Evolutionary conservation across 768 basidiomycete genomes (phyloP).

Genomic region (Austroboletus eburneus): DNA sequence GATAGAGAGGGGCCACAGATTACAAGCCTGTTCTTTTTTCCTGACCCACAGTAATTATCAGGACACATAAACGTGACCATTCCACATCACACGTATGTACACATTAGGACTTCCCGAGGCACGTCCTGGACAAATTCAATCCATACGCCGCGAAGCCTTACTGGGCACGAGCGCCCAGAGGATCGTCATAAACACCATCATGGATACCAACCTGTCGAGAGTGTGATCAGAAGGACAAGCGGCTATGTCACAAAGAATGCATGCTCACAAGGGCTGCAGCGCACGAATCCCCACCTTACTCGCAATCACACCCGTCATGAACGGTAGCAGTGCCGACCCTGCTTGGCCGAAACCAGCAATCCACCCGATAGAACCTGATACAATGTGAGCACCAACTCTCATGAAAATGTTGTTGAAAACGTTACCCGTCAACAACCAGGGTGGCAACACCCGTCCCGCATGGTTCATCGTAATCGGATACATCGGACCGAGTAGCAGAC

Average conservation of each 20-base stretch:
- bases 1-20: no score
- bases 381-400: no score
- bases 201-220: conserved; percentile 28
- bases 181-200: conserved; percentile 40
- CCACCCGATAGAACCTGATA: conserved; percentile 57
- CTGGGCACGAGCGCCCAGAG: conserved; percentile 41
- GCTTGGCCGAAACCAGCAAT: conserved; percentile 67
- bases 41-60: no score
- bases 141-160: conserved; percentile 19
- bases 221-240: no score
- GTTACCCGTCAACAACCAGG: conserved; percentile 55
- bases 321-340: conserved; percentile 68
- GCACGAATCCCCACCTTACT: conserved; percentile 48
- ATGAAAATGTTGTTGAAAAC: no score
- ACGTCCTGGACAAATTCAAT: no score
- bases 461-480: conserved; percentile 66
- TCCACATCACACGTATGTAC: no score
- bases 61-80: no score
- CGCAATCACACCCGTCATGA: conserved; percentile 68
- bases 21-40: no score
- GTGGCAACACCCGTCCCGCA: conserved; percentile 61
- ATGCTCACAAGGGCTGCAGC: conserved; percentile 36
- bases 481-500: conserved; percentile 50
- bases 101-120: no score
- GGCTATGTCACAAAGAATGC: no score